Percentiles rank a stretch among this genome's conserved stretches.
Evolutionary conservation across 1,284 basidiomycete species (phyloP).

Genomic region (Ganoderma lucidum): DNA sequence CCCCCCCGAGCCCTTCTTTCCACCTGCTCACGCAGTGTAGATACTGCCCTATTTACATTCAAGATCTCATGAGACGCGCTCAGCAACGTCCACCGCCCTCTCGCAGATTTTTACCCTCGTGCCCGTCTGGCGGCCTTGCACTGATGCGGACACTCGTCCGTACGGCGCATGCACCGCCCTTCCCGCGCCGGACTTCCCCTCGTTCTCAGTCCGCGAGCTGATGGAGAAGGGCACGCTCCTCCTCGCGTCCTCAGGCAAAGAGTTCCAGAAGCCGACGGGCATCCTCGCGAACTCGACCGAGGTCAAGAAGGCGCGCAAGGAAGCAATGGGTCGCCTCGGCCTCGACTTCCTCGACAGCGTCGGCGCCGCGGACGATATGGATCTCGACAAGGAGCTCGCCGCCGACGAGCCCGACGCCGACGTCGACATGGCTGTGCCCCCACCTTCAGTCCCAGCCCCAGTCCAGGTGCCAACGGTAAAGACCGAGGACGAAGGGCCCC

Average conservation of each 20-base stretch:
- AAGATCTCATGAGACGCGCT: conserved; percentile 87
- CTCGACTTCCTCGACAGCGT: conserved; percentile 82
- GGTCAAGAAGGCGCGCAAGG: conserved; percentile 82
- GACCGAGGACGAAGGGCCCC: conserved; percentile 44
- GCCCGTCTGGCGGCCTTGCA: conserved; percentile 80
- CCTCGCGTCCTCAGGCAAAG: conserved; percentile 88
- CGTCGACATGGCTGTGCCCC: conserved; percentile 47
- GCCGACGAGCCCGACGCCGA: conserved; percentile 56
- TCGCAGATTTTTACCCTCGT: conserved; percentile 87
- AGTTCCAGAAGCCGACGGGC: conserved; percentile 77
- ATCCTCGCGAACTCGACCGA: conserved; percentile 75
- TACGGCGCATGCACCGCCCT: conserved; percentile 37
- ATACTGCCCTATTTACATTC: conserved; percentile 90
- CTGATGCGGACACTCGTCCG: conserved; percentile 42
- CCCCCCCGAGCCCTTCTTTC: conserved; percentile 14
- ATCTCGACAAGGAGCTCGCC: conserved; percentile 81
- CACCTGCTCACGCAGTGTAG: conserved; percentile 46
- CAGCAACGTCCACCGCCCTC: conserved; percentile 85
- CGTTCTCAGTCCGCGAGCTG: conserved; percentile 79
- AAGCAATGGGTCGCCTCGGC: conserved; percentile 83
- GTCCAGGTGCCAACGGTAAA: conserved; percentile 38
- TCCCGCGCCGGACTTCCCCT: conserved; percentile 66
- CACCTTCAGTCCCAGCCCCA: neutral
- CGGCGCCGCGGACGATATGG: conserved; percentile 75
- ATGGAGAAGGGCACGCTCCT: conserved; percentile 80